These are phyloP conservation scores for Lindgomyces ingoldianus DNA, from an alignment of 495 filamentous ascomycete species.

Conservation along the genomic window DNA sequence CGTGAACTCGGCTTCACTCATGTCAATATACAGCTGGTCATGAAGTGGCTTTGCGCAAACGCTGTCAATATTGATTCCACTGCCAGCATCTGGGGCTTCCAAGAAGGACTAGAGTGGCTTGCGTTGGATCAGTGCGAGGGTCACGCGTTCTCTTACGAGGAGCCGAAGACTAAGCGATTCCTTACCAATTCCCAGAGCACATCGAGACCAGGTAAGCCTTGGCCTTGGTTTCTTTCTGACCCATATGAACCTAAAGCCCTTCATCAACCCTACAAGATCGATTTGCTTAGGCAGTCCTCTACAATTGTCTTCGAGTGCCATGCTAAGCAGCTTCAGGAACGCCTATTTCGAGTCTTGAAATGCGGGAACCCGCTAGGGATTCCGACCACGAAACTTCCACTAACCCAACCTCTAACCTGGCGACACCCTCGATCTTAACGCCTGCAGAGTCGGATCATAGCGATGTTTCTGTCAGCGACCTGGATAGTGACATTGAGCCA, in stretches of 20 bases:
- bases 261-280: no score
- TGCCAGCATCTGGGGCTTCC: constrained; percentile 69
- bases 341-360: neutral
- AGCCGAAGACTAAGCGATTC: constrained; percentile 42
- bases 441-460: constrained; percentile 21
- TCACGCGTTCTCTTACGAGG: constrained; percentile 72
- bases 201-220: constrained; percentile 31
- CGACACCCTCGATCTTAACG: neutral
- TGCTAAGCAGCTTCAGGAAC: constrained; percentile 7
- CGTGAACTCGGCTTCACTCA: constrained; percentile 65
- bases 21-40: constrained; percentile 61
- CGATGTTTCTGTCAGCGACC: constrained; percentile 45
- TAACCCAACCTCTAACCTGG: neutral
- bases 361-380: neutral
- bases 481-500: constrained; percentile 61
- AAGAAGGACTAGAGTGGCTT: constrained; percentile 86
- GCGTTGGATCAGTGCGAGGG: constrained; percentile 66
- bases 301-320: neutral
- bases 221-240: neutral
- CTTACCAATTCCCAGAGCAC: constrained; percentile 31
- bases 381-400: neutral
- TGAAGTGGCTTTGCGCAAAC: constrained; percentile 61
- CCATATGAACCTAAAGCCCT: neutral
- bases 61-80: constrained; percentile 52
- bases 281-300: no score